phyloP scores from a whole-genome alignment of 2,329 filamentous ascomycete genomes.

The Lachnellula occidentalis region DNA sequence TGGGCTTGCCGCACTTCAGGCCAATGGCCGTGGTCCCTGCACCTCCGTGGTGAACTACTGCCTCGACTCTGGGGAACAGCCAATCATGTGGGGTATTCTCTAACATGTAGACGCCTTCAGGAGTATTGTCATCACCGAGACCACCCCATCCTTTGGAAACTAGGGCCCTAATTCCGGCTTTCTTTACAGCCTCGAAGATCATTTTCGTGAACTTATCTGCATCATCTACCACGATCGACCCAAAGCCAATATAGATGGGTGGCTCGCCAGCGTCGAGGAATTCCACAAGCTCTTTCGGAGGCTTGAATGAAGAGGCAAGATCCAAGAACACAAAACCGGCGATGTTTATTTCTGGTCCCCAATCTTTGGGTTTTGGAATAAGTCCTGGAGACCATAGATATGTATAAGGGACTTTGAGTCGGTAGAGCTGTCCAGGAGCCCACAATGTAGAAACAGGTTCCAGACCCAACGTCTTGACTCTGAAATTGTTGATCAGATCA shows the following conservation, averaged over 20 bases:
- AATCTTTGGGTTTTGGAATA: slow-evolving; percentile 62
- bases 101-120: slow-evolving; percentile 64
- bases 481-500: slow-evolving; percentile 71
- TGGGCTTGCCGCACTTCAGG: slow-evolving; percentile 64
- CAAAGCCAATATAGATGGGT: slow-evolving; percentile 72
- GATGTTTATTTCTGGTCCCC: slow-evolving; percentile 65
- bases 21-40: slow-evolving; percentile 73
- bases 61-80: slow-evolving; percentile 63
- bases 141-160: slow-evolving; percentile 75
- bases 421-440: slow-evolving; percentile 68
- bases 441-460: slow-evolving; percentile 72
- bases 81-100: slow-evolving; percentile 73
- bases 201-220: slow-evolving; percentile 62
- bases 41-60: slow-evolving; percentile 71
- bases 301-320: slow-evolving; percentile 54
- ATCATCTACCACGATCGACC: slow-evolving; percentile 70
- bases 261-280: slow-evolving; percentile 53
- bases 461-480: slow-evolving; percentile 61
- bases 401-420: slow-evolving; percentile 68
- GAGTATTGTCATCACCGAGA: slow-evolving; percentile 53
- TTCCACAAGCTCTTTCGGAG: slow-evolving; percentile 47
- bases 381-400: slow-evolving; percentile 67
- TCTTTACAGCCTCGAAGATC: slow-evolving; percentile 63
- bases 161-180: slow-evolving; percentile 62
- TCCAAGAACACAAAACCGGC: slow-evolving; percentile 77